phyloP scores from a whole-genome alignment of 2,329 filamentous ascomycete species.

The Colletotrichum trifolii region DNA sequence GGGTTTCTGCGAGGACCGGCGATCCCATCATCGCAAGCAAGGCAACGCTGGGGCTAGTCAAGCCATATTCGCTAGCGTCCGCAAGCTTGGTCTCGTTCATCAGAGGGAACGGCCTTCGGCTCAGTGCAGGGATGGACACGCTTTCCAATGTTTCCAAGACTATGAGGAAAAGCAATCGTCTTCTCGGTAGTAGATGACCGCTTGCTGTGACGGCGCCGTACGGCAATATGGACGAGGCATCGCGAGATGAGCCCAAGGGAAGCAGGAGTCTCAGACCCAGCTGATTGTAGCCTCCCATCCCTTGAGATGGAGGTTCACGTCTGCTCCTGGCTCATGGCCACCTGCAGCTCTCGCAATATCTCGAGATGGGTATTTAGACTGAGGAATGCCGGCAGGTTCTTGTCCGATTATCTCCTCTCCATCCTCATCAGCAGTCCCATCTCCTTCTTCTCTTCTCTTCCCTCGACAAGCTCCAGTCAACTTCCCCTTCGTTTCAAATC shows the following conservation, averaged over 20 bases:
- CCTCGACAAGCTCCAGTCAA: conserved; percentile 31
- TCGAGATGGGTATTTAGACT: conserved; percentile 15
- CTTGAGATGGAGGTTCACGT: conserved; percentile 20
- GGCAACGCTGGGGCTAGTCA: conserved; percentile 27
- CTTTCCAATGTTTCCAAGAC: conserved; percentile 26
- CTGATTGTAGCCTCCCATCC: conserved; percentile 17
- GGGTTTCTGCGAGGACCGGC: conserved; percentile 22
- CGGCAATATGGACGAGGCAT: conserved; percentile 33
- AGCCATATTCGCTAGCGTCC: conserved; percentile 35
- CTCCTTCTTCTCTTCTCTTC: conserved; percentile 27
- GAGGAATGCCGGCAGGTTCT: neutral
- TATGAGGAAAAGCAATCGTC: conserved; percentile 22
- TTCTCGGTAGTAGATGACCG: neutral
- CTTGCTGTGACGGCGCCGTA: conserved; percentile 1
- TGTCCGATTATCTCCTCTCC: neutral
- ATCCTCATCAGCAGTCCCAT: conserved; percentile 27
- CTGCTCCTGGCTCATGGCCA: conserved; percentile 4
- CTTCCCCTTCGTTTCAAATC: conserved; percentile 22
- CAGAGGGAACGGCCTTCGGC: neutral
- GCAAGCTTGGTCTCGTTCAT: conserved; percentile 17
- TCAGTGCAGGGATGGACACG: conserved; percentile 26
- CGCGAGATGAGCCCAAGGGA: conserved; percentile 36
- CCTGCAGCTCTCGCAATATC: conserved; percentile 3
- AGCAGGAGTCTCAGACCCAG: conserved; percentile 30
- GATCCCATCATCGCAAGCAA: conserved; percentile 5